A percentile compares a stretch with the other conserved stretches of the same genome.
These are phyloP conservation scores for Cladosporium halotolerans DNA, from an alignment of 2,329 filamentous ascomycete genomes.

Conservation along the genomic window DNA sequence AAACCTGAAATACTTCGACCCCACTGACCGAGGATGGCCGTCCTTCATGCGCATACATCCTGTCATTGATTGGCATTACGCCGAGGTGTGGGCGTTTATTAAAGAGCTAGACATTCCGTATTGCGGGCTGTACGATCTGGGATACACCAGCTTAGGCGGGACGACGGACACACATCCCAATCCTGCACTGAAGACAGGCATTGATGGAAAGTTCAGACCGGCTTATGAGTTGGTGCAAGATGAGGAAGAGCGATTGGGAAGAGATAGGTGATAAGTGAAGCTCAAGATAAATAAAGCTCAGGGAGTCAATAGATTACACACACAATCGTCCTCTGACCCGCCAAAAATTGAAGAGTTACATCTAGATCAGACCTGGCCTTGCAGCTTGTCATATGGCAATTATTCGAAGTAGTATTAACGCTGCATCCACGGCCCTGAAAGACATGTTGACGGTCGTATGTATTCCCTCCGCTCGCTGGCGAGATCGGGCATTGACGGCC, in stretches of 20 bases:
- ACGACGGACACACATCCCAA: constrained; percentile 86
- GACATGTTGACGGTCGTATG: no score
- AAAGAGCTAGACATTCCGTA: constrained; percentile 73
- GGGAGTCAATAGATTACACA: no score
- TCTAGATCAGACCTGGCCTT: no score
- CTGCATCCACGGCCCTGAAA: no score
- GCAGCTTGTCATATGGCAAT: no score
- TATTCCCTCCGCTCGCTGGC: no score
- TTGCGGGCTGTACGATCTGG: constrained; percentile 78
- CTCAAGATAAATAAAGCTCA: neutral
- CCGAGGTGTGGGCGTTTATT: constrained; percentile 89
- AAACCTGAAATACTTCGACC: constrained; percentile 72
- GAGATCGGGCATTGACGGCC: no score
- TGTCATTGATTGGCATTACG: constrained; percentile 95
- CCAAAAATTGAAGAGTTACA: no score
- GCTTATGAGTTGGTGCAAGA: constrained; percentile 72
- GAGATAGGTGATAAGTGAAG: constrained; percentile 35
- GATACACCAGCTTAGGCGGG: constrained; percentile 89
- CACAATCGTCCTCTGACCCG: no score
- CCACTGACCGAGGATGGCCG: constrained; percentile 86
- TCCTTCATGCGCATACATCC: constrained; percentile 88
- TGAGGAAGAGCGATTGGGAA: constrained; percentile 69
- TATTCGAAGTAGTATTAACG: no score
- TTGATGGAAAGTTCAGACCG: constrained; percentile 52
- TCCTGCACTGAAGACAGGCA: constrained; percentile 54